phyloP scores from a whole-genome alignment of 1,284 basidiomycete genomes.

The Leccinum olivaceoglutinosum region DNA sequence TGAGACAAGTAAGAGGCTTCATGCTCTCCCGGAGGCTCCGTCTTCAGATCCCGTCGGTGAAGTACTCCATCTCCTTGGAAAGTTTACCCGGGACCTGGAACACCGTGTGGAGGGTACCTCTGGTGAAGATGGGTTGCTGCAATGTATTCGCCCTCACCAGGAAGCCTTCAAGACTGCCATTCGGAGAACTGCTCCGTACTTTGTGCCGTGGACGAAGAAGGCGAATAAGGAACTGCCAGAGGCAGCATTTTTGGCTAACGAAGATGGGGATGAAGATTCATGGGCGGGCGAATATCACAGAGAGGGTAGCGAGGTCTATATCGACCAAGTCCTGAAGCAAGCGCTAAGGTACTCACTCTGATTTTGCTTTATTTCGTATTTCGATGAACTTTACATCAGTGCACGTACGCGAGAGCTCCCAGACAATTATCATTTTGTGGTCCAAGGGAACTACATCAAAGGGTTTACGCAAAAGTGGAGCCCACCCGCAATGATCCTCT shows the following conservation, averaged over 20 bases:
- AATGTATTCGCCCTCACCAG: conserved; percentile 47
- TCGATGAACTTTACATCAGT: conserved; percentile 31
- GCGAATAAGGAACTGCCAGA: conserved; percentile 5
- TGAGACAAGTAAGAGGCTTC: conserved; percentile 32
- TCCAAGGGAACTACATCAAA: conserved; percentile 47
- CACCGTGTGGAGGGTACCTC: conserved; percentile 49
- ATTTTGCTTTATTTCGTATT: not conserved
- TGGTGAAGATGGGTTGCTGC: conserved; percentile 44
- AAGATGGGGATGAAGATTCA: conserved; percentile 21
- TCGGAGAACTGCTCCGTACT: conserved; percentile 47
- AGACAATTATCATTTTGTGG: conserved; percentile 57
- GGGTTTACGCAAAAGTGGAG: conserved; percentile 45
- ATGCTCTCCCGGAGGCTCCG: conserved; percentile 49
- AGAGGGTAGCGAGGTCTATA: conserved; percentile 34
- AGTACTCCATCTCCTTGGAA: conserved; percentile 41
- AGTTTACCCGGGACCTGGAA: conserved; percentile 42
- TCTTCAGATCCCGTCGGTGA: conserved; percentile 52
- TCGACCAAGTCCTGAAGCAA: conserved; percentile 50
- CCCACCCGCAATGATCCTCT: conserved; percentile 42
- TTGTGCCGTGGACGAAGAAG: conserved; percentile 31
- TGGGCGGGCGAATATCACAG: conserved; percentile 16
- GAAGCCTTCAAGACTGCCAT: conserved; percentile 44
- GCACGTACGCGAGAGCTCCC: conserved; percentile 66
- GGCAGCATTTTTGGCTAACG: conserved; percentile 39
- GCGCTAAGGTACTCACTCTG: conserved; percentile 37